phyloP scores from a whole-genome alignment of 148 eudicot species.

The Dysphania ambrosioides region DNA sequence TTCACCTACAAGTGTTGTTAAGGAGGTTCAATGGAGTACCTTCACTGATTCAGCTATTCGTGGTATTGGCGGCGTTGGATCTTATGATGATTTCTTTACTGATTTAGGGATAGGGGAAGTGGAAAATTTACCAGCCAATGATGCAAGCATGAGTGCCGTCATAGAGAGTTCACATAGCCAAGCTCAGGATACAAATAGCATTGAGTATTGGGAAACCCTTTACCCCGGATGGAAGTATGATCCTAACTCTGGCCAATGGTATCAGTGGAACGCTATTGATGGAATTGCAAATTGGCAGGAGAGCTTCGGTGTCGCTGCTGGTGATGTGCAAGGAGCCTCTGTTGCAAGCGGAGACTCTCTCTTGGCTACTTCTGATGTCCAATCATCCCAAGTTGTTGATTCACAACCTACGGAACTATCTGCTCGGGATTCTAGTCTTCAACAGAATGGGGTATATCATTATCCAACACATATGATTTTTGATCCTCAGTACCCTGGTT shows the following conservation, averaged over 20 bases:
- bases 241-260: slow-evolving; percentile 77
- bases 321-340: slow-evolving; percentile 32
- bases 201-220: slow-evolving; percentile 58
- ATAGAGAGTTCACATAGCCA: slow-evolving; percentile 21
- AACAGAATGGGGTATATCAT: slow-evolving; percentile 34
- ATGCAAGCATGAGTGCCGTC: slow-evolving; percentile 15
- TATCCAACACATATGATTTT: slow-evolving; percentile 78
- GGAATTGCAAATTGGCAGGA: slow-evolving; percentile 31
- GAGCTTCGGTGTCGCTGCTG: slow-evolving; percentile 11
- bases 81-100: slow-evolving; percentile 67
- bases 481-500: slow-evolving; percentile 91
- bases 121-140: slow-evolving; percentile 31
- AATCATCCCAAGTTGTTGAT: slow-evolving; percentile 45
- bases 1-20: slow-evolving; percentile 49
- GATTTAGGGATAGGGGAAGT: slow-evolving; percentile 43
- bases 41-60: slow-evolving; percentile 45
- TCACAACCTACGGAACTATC: slow-evolving; percentile 59
- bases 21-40: slow-evolving; percentile 86
- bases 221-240: slow-evolving; percentile 98
- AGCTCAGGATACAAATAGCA: slow-evolving; percentile 40
- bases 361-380: slow-evolving; percentile 40
- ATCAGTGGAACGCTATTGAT: slow-evolving; percentile 59
- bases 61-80: slow-evolving; percentile 52
- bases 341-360: slow-evolving; percentile 26
- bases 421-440: slow-evolving; percentile 48